These are phyloP conservation scores for Dicorynia guianensis DNA, from an alignment of 306 rosid genomes.

Conservation along the genomic window DNA sequence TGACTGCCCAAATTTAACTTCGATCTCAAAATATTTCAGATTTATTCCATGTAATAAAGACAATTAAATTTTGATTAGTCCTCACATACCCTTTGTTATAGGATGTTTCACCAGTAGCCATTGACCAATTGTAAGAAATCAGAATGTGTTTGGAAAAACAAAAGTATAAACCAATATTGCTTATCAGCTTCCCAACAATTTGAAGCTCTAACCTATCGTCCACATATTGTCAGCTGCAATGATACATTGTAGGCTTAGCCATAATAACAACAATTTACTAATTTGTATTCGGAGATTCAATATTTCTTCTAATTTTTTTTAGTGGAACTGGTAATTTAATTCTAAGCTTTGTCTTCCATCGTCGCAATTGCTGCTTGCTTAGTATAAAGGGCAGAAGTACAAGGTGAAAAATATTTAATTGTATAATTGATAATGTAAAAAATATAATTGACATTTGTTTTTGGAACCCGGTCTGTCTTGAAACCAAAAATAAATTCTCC, in stretches of 20 bases:
- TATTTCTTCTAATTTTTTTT: background rate
- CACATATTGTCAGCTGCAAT: background rate
- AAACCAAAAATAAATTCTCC: background rate
- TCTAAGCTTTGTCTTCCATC: too few species aligned
- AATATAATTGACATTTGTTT: background rate
- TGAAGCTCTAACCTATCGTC: background rate
- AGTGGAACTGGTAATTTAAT: too few species aligned
- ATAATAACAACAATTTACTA: background rate
- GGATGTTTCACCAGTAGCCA: conserved; percentile 3
- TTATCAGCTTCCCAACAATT: conserved; percentile 7
- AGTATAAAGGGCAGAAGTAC: too few species aligned
- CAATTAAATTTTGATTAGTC: background rate
- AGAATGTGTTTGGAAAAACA: background rate
- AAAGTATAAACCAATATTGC: background rate
- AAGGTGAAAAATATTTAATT: too few species aligned
- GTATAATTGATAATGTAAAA: background rate
- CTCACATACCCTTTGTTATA: conserved; percentile 1
- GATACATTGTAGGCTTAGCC: background rate
- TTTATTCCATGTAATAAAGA: too few species aligned
- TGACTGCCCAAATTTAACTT: conserved; percentile 47
- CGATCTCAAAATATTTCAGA: conserved; percentile 7
- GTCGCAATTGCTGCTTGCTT: too few species aligned
- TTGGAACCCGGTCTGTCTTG: background rate
- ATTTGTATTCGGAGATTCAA: too few species aligned
- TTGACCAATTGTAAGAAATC: conserved; percentile 24